Base-by-base conservation (phyloP, 1,284 basidiomycete species). In the Leccinum pallidistipes region DNA sequence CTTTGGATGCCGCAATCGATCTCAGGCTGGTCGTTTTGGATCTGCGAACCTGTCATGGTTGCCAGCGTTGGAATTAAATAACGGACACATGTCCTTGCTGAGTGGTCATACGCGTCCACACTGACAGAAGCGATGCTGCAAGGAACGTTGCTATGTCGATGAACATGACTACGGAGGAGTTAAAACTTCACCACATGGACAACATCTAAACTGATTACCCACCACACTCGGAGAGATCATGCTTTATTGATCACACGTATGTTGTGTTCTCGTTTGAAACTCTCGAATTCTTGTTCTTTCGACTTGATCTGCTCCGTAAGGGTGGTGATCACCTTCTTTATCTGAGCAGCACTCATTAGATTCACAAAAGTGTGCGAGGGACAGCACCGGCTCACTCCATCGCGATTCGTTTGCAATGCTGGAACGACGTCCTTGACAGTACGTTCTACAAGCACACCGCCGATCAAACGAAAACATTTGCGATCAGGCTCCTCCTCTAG, bases 341-440 rank as follows among this genome's bases (percentile, higher is more conserved):
- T 95, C 89, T 95, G 70, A 27, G 54, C 49, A 55, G 56, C 58
- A 40, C 6, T 16, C 3, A 27, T 74, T 21, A 66, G 60, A 59
- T 45, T 3, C 31, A 9, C 31, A 36, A 49, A 27, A 47, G 51
- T 16, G 56, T 24, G 50, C 49, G 18, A 55, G 49, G 24, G 49
- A 29, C 5, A 21, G 5, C 3, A 32, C 47, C 31, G 9, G 76
- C 88, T 65, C 69, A 95, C 93, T 63, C 94, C 93, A 68, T 92
- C 86, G 58, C 86, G 83, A 71, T 95, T 97, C 14, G 88, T 93
- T 75, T 93, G 86, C 49, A 98, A 78, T 24, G 92, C 88, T 47
- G 97, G 97, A 36, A 95, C 88, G 36, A 99, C 95, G 69, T 99
- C 97, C 73, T 92, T 90, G 52, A 99, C 97, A 0, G 95, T 98